Base-by-base conservation (phyloP, 2,329 filamentous ascomycete genomes). In the Aspergillus brunneoviolaceus region DNA sequence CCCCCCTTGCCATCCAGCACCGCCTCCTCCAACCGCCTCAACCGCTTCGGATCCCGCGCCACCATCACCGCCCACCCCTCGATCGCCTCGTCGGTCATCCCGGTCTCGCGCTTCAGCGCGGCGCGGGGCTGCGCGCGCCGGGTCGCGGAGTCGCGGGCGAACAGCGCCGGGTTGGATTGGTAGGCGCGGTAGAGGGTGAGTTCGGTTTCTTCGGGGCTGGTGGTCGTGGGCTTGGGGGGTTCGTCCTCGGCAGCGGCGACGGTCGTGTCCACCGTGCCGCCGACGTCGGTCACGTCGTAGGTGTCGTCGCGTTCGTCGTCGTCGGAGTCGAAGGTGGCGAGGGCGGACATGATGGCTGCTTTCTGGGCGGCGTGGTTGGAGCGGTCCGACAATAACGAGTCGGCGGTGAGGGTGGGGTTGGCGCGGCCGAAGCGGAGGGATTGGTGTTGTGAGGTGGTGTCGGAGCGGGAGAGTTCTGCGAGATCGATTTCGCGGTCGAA, bases 301-400 rank as follows among this genome's bases (percentile, higher is more conserved):
- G 94, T 98, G 74, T 99, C 95, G 74, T 99, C 95, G 39, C 92
- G 86, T 78, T 99, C 95, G 73, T 99, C 95, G 66, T 98, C 95
- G 68, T 98, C 94, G 0, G 89, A 89, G 77, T 98, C 93, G 67
- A 98, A 97, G 0, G 89, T 85, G 16, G 92, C 91, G 2, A 98
- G 85, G 0, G 94, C 94, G 3, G 93, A 91, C 25, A 96, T 79
- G 67, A 97, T 96, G 11, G 92, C 89, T 0, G 92, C 91, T 77
- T 96, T 96, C 68, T 88, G 87, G 1, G 89, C 85, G 3, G 88
- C 86, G 64, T 79, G 78, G 51, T 77, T 70, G 21, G 84, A 82
- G 54, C 84, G 84, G 70, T 92, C 87, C 51, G 84, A 79, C 7
- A 94, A 83, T 16, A 94, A 77, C 52, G 86, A 84, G 70, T 94